Conservation (phyloP, 2,329 filamentous ascomycete species). For the Dactylellina haptotyla region DNA sequence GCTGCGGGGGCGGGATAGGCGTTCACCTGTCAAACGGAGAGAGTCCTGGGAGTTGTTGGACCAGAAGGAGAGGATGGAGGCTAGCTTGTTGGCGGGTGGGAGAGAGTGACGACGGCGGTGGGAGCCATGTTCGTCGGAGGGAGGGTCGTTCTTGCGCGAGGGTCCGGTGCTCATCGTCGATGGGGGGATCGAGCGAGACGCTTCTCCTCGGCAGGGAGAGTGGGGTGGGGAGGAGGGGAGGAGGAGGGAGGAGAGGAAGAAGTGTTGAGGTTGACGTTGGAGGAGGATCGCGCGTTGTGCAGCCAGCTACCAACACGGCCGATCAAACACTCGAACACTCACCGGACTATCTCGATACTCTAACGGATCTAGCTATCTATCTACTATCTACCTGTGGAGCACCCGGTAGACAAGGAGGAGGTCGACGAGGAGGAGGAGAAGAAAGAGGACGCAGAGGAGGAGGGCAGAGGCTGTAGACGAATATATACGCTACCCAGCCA, state of each 20-base stretch:
- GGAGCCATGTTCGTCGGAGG: not conserved
- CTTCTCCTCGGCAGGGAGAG: conserved; percentile 14
- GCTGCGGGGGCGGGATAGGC: conserved; percentile 35
- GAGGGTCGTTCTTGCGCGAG: not conserved
- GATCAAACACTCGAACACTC: too few species aligned
- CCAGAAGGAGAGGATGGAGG: conserved; percentile 50
- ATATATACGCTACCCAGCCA: not conserved
- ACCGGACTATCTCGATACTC: too few species aligned
- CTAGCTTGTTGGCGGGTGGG: conserved; percentile 42
- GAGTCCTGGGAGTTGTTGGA: conserved; percentile 42
- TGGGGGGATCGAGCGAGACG: conserved; percentile 10
- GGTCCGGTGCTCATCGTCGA: not conserved
- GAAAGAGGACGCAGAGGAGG: too few species aligned
- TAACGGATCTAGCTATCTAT: too few species aligned
- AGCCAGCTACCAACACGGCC: too few species aligned
- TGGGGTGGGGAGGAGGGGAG: not conserved
- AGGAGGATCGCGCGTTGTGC: too few species aligned
- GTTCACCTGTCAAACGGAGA: conserved; percentile 30
- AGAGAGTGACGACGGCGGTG: conserved; percentile 44
- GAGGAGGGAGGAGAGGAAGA: not conserved
- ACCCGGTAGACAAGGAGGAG: too few species aligned
- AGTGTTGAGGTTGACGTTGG: too few species aligned
- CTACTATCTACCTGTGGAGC: too few species aligned
- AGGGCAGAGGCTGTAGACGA: not conserved
- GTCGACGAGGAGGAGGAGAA: too few species aligned